Base-by-base conservation (phyloP, 2,329 filamentous ascomycete species). In the Fusarium stilboides region DNA sequence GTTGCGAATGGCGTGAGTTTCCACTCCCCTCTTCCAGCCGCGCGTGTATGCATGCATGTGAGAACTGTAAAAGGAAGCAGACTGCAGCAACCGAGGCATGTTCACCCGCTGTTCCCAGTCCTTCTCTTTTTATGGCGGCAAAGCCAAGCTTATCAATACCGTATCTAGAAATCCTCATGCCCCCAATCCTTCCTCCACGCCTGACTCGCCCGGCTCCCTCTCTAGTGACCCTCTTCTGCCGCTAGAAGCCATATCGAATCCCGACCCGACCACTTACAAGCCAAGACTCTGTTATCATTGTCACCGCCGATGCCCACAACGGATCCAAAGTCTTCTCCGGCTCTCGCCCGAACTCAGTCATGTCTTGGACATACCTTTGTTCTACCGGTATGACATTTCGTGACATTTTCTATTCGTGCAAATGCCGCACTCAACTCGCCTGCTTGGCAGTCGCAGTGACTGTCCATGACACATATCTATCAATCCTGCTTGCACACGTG, bases 11-110 rank as follows among this genome's bases (percentile, higher is more conserved):
- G 52, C 49, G 36, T 62, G 46, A 67, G 43, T 17, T 17, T 37
- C 40, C 53, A 50, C 62, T 44, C 43, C 19, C 28, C 19, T 57
- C 37, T n/a, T 54, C 52, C 66, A 69, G 62, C 66, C 66, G 66
- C 66, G 66, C 66, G 66, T 69, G 62, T 69, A 69, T 69, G 61
- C 62, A 69, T 54, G 65, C 62, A 69, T 54, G 65, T 57, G 56
- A 67, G 61, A 66, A 66, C 55, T 61, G 43, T 69, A 66, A 57
- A 52, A 46, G 28, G n/a, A 47, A 55, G 28, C 31, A 33, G 46
- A 47, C 34, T 54, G 46, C 62, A 37, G 47, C 24, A 62, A 50
- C 52, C 44, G 49, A 67, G 66, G 44, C 37, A 43, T 19, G 39
- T 12, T 44, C 55, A 15, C 19, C 33, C 54, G 6, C 34, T 36